Base-by-base conservation (phyloP, 306 rosid species). In the Canavalia gladiata region DNA sequence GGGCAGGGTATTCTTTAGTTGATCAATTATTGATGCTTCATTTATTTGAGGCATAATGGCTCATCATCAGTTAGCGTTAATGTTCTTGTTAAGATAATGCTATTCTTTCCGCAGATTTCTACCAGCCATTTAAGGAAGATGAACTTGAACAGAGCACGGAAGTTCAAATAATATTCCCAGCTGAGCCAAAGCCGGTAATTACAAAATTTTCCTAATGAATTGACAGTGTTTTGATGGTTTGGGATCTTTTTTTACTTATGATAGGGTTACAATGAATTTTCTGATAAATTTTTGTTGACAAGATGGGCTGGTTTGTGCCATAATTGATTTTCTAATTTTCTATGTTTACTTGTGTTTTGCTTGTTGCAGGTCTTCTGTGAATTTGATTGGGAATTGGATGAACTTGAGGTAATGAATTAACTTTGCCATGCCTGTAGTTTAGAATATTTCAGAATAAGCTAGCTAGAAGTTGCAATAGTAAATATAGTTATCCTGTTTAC, bases 311-410 rank as follows among this genome's bases (percentile, higher is more conserved):
- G 34, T 76, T 54, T 13, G 35, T 52, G 28, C 13, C 3, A n/a
- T 29, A 52, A 59, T 56, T 75, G 39, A 54, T 60, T 60, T 78
- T 66, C 72, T 41, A 18, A 18, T 41, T 52, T 8, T 57, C 8
- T 56, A 46, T 73, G 70, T 18, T 79, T 45, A 74, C 79, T 37
- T 64, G 12, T 72, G 50, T 76, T 72, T 76, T 68, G 29, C 8
- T 76, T 58, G 11, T 12, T 86, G 91, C 87, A 91, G 98, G 79
- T 94, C 62, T 87, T 87, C 84, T 90, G 94, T 77, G 97, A 90
- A 72, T 94, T 91, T 90, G 98, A 94, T 88, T 94, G 97, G 98
- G 98, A 91, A 58, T 81, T 94, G 37, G 98, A 94, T 58, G 97
- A 94, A 73, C 84, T 90, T 45, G 92, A 94, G 98, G 97, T 94